phyloP scores from a whole-genome alignment of 2,329 filamentous ascomycete genomes.

The Zarea fungicola region DNA sequence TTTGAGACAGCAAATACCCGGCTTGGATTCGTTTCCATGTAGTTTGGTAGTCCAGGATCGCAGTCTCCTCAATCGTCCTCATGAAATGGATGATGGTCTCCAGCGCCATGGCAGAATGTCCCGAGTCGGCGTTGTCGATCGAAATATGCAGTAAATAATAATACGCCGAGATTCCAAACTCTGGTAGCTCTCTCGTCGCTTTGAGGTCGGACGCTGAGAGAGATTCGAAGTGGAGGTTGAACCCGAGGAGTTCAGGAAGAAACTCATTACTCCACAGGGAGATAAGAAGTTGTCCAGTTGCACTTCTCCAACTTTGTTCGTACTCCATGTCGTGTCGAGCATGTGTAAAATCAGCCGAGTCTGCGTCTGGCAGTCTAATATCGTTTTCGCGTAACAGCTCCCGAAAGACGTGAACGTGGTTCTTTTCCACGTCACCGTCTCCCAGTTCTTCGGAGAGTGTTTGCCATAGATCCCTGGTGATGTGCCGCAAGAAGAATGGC shows the following conservation, averaged over 20 bases:
- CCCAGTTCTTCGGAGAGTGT: slow-evolving; percentile 46
- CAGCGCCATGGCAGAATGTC: neutral
- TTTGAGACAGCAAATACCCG: neutral
- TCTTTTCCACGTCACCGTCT: slow-evolving; percentile 40
- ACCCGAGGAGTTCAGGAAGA: slow-evolving; percentile 45
- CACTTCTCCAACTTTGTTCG: slow-evolving; percentile 34
- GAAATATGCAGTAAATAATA: neutral
- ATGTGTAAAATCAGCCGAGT: slow-evolving; percentile 16
- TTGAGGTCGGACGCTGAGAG: slow-evolving; percentile 24
- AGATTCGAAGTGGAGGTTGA: slow-evolving; percentile 44
- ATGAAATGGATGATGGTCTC: neutral
- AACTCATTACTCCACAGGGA: slow-evolving; percentile 45
- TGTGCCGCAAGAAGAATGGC: slow-evolving; percentile 33
- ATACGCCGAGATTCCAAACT: slow-evolving; percentile 28
- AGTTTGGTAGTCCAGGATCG: neutral
- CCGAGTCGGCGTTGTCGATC: neutral
- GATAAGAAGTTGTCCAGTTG: slow-evolving; percentile 38
- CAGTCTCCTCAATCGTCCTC: neutral
- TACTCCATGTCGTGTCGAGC: neutral
- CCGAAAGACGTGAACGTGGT: slow-evolving; percentile 36
- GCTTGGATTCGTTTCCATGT: neutral
- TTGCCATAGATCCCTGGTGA: slow-evolving; percentile 34
- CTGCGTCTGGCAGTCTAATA: slow-evolving; percentile 3
- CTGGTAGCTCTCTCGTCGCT: slow-evolving; percentile 35
- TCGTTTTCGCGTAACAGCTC: slow-evolving; percentile 20